Evolutionary conservation across 164 flowering plant species (phyloP).

Genomic region (Vitis cinerea): DNA sequence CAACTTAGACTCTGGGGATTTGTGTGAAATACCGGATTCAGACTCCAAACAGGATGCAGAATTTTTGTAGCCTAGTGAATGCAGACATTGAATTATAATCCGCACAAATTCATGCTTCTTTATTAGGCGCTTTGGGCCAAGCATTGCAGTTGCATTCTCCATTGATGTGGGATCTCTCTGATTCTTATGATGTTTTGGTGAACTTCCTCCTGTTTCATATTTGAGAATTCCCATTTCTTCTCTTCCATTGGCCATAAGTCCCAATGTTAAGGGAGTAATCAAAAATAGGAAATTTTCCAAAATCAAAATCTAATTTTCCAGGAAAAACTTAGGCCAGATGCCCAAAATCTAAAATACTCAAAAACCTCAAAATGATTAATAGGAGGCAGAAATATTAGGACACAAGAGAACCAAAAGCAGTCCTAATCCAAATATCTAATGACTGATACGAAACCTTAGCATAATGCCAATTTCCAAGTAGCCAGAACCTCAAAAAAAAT

Average conservation of each 20-base stretch:
- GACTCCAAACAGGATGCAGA: conserved; percentile 69
- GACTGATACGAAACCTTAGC: too few species aligned
- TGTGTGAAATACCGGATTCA: conserved; percentile 58
- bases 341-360: too few species aligned
- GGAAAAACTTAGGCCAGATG: too few species aligned
- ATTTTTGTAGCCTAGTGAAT: conserved; percentile 66
- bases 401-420: too few species aligned
- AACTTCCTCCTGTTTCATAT: neutral
- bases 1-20: conserved; percentile 36
- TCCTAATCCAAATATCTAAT: too few species aligned
- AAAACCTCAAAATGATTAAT: too few species aligned
- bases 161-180: conserved; percentile 13
- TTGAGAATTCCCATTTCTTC: neutral
- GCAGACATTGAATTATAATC: conserved; percentile 59
- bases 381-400: too few species aligned
- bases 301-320: too few species aligned
- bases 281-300: too few species aligned
- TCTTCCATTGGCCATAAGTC: neutral
- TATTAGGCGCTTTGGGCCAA: conserved; percentile 64
- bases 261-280: too few species aligned
- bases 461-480: too few species aligned
- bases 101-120: conserved; percentile 68
- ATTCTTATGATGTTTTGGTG: conserved; percentile 6
- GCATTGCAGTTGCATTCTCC: conserved; percentile 25
- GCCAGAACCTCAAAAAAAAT: too few species aligned